phyloP scores from a whole-genome alignment of 2,329 filamentous ascomycete genomes.

The Diplodia intermedia region DNA sequence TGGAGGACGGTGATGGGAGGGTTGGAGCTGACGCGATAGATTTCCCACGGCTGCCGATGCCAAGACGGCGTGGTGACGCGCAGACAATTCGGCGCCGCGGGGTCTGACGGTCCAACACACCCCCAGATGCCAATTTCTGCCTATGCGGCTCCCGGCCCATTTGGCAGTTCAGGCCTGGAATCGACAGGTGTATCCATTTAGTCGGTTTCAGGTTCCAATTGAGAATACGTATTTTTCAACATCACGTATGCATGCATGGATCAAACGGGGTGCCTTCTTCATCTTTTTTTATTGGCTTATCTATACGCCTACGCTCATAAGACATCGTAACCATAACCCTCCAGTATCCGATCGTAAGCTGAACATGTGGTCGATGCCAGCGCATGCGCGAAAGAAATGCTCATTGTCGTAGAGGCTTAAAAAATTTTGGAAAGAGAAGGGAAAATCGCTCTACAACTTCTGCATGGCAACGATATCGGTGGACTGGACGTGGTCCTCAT shows the following conservation, averaged over 20 bases:
- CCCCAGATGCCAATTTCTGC: slow-evolving; percentile 1
- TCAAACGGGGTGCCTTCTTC: slow-evolving; percentile 25
- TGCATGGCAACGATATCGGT: slow-evolving; percentile 73
- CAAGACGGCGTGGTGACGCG: slow-evolving; percentile 29
- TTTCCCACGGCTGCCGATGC: slow-evolving; percentile 18
- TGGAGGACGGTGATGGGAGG: background rate
- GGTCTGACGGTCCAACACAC: slow-evolving; percentile 1
- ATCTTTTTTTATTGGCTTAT: slow-evolving; percentile 30
- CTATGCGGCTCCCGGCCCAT: background rate
- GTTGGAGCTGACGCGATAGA: background rate
- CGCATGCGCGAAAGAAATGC: slow-evolving; percentile 29
- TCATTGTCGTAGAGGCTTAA: slow-evolving; percentile 33
- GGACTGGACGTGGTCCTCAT: slow-evolving; percentile 97
- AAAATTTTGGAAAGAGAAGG: slow-evolving; percentile 23
- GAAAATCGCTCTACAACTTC: slow-evolving; percentile 47
- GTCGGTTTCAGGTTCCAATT: background rate
- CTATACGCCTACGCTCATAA: slow-evolving; percentile 32
- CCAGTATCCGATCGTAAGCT: slow-evolving; percentile 25
- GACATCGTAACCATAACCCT: slow-evolving; percentile 31
- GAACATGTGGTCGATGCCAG: slow-evolving; percentile 26
- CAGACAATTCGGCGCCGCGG: slow-evolving; percentile 6
- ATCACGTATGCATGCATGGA: background rate
- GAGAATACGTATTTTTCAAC: background rate
- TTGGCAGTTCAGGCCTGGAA: background rate
- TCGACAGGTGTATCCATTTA: background rate